Base-by-base conservation (phyloP, 2,329 filamentous ascomycete species). In the Exserohilum turcica region DNA sequence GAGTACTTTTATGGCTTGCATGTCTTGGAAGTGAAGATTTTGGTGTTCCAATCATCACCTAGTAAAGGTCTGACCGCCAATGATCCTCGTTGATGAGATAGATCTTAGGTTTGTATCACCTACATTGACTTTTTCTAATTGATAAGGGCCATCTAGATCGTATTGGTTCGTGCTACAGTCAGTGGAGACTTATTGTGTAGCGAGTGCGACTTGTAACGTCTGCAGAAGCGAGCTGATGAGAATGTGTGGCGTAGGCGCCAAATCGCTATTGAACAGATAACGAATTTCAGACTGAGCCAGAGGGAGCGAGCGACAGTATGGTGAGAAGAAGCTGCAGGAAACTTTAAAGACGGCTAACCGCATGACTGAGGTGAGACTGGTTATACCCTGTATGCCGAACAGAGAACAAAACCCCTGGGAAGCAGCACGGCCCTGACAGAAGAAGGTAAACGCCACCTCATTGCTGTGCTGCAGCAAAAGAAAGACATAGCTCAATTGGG, bases 141-240 rank as follows among this genome's bases (percentile, higher is more conserved):
- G 61, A 59, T 59, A 65, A 3, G 59, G 61, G 3, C 63, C 63
- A 53, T 64, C 61, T 2, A 61, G 61, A 1, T 59, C 61, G 28
- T 58, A 63, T 3, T 40, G 43, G 9, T 48, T 19, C 2, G 27
- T 27, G 33, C 54, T 61, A 59, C 63, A 65, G 21, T 57, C 53
- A 3, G 75, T 73, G 21, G 29, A 32, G 39, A 44, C 38, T 32
- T 50, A 43, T 39, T 45, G 36, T 7, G 36, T 16, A 33, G 33
- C 37, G 32, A 33, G 24, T 24, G 28, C 16, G n/a, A 9, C n/a
- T 10, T 37, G 36, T 29, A 44, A 6, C 12, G 18, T 8, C 21
- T 44, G 48, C 15, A 44, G 40, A 7, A 51, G 40, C 33, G 18
- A 32, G 21, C 36, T 27, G 18, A 15, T 6, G 37, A 39, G 33